A percentile compares a stretch with the other conserved stretches of the same genome.
phyloP scores from a whole-genome alignment of 1,284 basidiomycete genomes.

The Ustilago esculenta region DNA sequence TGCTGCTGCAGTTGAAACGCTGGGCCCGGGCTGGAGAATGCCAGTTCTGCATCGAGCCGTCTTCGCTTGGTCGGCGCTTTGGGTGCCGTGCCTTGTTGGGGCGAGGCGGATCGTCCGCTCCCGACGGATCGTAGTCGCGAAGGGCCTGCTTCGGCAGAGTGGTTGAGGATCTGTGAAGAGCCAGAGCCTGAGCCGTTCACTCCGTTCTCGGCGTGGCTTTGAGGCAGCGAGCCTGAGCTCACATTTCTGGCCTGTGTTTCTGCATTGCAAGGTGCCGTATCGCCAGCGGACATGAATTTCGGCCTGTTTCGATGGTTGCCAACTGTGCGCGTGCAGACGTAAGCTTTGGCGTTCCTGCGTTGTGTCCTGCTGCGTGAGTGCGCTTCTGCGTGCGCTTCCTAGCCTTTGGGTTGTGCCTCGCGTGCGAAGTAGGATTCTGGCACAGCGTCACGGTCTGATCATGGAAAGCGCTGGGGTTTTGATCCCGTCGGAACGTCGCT shows the following conservation, averaged over 20 bases:
- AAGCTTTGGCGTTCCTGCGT: constrained; percentile 1
- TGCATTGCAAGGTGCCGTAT: constrained; percentile 27
- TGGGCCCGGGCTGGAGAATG: constrained; percentile 62
- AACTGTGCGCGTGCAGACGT: constrained; percentile 2
- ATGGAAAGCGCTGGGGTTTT: constrained; percentile 1
- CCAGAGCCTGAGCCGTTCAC: constrained; percentile 10
- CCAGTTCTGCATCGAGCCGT: constrained; percentile 55
- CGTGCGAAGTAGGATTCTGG: too few relatives aligned
- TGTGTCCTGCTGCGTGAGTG: background rate
- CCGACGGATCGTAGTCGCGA: constrained; percentile 14
- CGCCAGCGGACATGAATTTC: constrained; percentile 38
- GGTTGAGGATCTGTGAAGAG: background rate
- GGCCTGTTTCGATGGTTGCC: constrained; percentile 9
- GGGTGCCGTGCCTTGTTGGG: constrained; percentile 13
- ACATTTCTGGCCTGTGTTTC: constrained; percentile 23
- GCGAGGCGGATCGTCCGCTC: constrained; percentile 14
- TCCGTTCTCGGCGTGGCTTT: constrained; percentile 1
- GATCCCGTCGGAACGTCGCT: constrained; percentile 12
- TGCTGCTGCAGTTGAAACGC: constrained; percentile 44
- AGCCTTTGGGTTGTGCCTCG: too few relatives aligned
- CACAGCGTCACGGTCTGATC: background rate
- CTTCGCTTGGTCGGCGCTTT: constrained; percentile 41
- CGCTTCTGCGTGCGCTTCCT: constrained; percentile 4
- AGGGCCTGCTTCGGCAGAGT: constrained; percentile 17
- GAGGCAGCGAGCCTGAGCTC: constrained; percentile 14